These are phyloP conservation scores for Aspergillus pseudoglaucus DNA, from an alignment of 2,329 filamentous ascomycete genomes.

Conservation along the genomic window DNA sequence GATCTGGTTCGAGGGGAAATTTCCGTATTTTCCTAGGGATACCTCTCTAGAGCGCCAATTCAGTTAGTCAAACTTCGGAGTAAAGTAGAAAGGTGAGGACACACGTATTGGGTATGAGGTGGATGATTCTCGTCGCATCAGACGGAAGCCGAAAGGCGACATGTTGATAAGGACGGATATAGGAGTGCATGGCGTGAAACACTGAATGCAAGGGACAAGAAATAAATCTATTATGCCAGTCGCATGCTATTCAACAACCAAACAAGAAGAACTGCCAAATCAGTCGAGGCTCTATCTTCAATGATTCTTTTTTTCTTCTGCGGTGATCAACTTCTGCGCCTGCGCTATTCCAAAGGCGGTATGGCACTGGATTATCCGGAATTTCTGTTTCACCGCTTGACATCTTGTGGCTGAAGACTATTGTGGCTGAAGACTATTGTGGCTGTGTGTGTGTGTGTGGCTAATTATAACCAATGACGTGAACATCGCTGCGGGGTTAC, in stretches of 20 bases:
- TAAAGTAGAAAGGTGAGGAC: constrained; percentile 28
- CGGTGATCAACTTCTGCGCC: background rate
- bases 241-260: background rate
- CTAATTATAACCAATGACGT: background rate
- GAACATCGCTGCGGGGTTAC: background rate
- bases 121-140: constrained; percentile 51
- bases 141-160: constrained; percentile 43
- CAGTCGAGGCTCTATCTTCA: background rate
- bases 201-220: background rate
- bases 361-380: background rate
- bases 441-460: background rate
- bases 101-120: constrained; percentile 59
- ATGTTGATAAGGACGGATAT: constrained; percentile 31
- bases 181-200: constrained; percentile 30
- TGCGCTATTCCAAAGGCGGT: background rate
- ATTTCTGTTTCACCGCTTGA: background rate
- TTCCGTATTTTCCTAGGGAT: constrained; percentile 85
- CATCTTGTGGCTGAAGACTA: background rate
- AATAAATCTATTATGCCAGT: background rate
- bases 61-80: background rate
- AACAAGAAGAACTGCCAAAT: background rate
- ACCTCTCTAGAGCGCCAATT: constrained; percentile 56
- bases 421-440: background rate
- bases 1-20: constrained; percentile 81
- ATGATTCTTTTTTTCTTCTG: constrained; percentile 1